A percentile compares a stretch with the other conserved stretches of the same genome.
These are phyloP conservation scores for Abrus precatorius DNA, from an alignment of 306 rosid species.

Conservation along the genomic window DNA sequence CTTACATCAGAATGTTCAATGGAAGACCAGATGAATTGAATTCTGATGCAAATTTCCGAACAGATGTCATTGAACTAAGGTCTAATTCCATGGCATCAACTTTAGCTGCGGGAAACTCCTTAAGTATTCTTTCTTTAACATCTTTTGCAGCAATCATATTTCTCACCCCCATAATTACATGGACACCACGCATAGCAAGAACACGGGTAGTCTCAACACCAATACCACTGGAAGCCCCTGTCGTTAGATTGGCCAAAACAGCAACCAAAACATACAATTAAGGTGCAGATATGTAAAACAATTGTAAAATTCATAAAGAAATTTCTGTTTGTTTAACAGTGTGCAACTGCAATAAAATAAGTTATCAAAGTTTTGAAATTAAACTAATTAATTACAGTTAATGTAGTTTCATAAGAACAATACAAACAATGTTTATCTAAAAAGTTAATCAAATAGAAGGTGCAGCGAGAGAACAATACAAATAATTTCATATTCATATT, in stretches of 20 bases:
- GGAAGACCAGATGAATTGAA: slow-evolving; percentile 63
- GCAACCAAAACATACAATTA: background rate
- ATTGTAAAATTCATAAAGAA: background rate
- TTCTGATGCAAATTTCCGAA: slow-evolving; percentile 67
- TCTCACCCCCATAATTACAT: slow-evolving; percentile 73
- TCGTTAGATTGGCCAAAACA: background rate
- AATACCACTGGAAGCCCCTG: slow-evolving; percentile 37
- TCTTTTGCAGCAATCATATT: slow-evolving; percentile 58
- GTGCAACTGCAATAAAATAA: background rate
- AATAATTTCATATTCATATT: too few species aligned
- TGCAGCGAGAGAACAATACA: too few species aligned
- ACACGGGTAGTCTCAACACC: slow-evolving; percentile 57
- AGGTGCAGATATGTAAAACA: background rate
- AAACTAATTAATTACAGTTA: too few species aligned
- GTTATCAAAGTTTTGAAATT: background rate
- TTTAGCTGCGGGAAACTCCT: slow-evolving; percentile 68
- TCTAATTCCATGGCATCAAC: slow-evolving; percentile 75
- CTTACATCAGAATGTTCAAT: slow-evolving; percentile 78
- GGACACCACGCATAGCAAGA: slow-evolving; percentile 80
- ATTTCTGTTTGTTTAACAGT: background rate
- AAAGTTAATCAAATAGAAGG: too few species aligned
- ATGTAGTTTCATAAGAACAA: too few species aligned
- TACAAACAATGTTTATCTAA: too few species aligned
- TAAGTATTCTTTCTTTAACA: slow-evolving; percentile 59
- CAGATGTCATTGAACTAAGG: slow-evolving; percentile 67